Evolutionary conservation across 495 filamentous ascomycete genomes (phyloP), one percentile per base, ranked within the genome.

Genomic region (Gamarada debralockiae): DNA sequence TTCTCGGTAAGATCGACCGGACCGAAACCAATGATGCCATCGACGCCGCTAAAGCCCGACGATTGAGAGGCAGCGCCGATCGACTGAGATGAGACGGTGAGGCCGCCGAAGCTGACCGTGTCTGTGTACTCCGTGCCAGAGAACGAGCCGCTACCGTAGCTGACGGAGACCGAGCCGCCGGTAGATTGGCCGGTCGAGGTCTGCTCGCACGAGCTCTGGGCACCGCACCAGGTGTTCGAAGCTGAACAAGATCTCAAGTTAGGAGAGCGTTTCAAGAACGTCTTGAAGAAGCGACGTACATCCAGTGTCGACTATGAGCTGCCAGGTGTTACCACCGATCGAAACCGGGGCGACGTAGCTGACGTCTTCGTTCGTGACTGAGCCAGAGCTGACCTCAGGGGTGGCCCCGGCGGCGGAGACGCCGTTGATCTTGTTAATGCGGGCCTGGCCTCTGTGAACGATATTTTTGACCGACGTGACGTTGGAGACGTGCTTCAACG

Each of bases 21-120:
- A 6, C 56, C 56, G 15, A 70, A 48, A 24, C 68, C 68, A 21
- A 70, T 53, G 43, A 70, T 64, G 10, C 65, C 65, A 41, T 70
- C 68, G 10, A 65, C 59, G 2, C 48, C 55, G 25, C 48, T 58
- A 51, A 64, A 66, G 13, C 39, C 34, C 40, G 67, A 40, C 43
- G 59, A 62, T 18, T 55, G 21, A 37, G 61, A 18, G 55, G 69
- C 59, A 46, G 60, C 36, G 31, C 51, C 51, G 22, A 53, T 53
- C 20, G 51, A 53, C 48, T 64, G 62, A 4, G 27, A 27, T 6
- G 29, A 33, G n/a, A 48, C 34, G 6, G 48, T 13, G 17, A 60
- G 52, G 36, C 53, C 57, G 25, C 42, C 60, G 40, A 70, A 58
- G 31, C 52, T 41, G 40, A 69, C 55, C 12, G 25, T 58, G 49